These are phyloP conservation scores for Capronia epimyces DNA, from an alignment of 2,329 filamentous ascomycete species.

Conservation along the genomic window DNA sequence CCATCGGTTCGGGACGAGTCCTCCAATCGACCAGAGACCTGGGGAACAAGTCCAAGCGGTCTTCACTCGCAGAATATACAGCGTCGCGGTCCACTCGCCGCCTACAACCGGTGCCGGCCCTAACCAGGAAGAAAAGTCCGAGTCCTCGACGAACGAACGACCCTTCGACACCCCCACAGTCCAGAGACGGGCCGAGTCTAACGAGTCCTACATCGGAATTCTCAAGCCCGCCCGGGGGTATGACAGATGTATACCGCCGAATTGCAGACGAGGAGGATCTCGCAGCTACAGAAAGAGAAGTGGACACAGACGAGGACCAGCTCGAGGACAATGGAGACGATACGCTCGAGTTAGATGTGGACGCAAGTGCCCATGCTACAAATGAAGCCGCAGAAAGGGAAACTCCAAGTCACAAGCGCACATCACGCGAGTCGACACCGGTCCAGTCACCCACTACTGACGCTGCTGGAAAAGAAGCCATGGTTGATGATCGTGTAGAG, in stretches of 20 bases:
- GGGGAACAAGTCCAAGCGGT: slow-evolving; percentile 28
- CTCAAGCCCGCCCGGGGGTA: slow-evolving; percentile 36
- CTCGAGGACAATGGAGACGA: slow-evolving; percentile 10
- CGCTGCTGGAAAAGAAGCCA: slow-evolving; percentile 16
- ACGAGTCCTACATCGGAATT: slow-evolving; percentile 34
- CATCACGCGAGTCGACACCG: slow-evolving; percentile 16
- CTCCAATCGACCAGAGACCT: slow-evolving; percentile 39
- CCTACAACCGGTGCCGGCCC: slow-evolving; percentile 13
- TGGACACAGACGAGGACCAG: slow-evolving; percentile 33
- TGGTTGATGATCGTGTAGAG: slow-evolving; percentile 21
- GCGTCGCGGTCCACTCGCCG: slow-evolving; percentile 12
- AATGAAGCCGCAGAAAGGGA: neutral
- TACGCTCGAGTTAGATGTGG: slow-evolving; percentile 9
- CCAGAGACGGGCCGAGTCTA: slow-evolving; percentile 16
- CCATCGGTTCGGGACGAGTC: slow-evolving; percentile 36
- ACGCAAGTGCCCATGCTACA: slow-evolving; percentile 3
- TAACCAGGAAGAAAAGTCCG: slow-evolving; percentile 33
- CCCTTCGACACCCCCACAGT: slow-evolving; percentile 25
- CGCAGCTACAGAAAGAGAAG: slow-evolving; percentile 32
- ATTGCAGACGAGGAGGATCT: slow-evolving; percentile 38
- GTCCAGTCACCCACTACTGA: slow-evolving; percentile 7
- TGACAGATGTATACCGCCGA: slow-evolving; percentile 37
- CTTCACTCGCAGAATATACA: slow-evolving; percentile 22
- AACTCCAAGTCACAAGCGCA: neutral
- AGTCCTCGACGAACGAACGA: slow-evolving; percentile 20